Percentiles rank a stretch among this genome's conserved stretches.
phyloP scores from a whole-genome alignment of 768 basidiomycete genomes.

The Boletus speciosus region DNA sequence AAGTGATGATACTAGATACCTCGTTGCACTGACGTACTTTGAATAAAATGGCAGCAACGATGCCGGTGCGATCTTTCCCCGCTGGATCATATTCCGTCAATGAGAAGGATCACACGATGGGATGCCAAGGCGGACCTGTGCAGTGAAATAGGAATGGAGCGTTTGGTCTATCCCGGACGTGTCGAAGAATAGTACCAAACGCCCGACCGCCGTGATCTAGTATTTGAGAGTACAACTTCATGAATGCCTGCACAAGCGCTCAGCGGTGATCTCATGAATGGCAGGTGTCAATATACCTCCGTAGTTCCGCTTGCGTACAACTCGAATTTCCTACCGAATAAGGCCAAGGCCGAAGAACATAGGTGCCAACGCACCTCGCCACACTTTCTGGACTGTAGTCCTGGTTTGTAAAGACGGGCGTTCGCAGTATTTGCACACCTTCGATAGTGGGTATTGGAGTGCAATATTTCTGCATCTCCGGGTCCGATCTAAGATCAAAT shows the following conservation, averaged over 20 bases:
- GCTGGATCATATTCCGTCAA: conserved; percentile 35
- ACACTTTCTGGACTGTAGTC: conserved; percentile 84
- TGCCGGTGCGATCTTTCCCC: conserved; percentile 80
- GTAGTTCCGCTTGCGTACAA: conserved; percentile 78
- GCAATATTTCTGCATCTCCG: conserved; percentile 73
- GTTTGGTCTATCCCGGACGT: conserved; percentile 66
- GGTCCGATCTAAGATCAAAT: conserved; percentile 78
- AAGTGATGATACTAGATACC: background rate
- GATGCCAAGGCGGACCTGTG: conserved; percentile 42
- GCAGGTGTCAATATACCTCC: conserved; percentile 45
- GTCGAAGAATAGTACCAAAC: conserved; percentile 69
- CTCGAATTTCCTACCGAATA: conserved; percentile 38
- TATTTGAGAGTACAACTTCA: conserved; percentile 79
- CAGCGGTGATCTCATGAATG: background rate
- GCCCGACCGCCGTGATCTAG: conserved; percentile 67
- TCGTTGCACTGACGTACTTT: conserved; percentile 41
- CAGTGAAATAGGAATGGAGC: conserved; percentile 73
- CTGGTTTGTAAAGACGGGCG: conserved; percentile 63
- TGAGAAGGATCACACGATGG: background rate
- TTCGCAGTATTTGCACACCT: conserved; percentile 56
- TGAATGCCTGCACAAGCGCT: conserved; percentile 55
- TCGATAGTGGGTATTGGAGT: conserved; percentile 61
- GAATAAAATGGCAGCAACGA: conserved; percentile 68
- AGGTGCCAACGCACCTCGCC: conserved; percentile 64
- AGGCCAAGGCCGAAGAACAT: conserved; percentile 2